Evolutionary conservation across 139 green algal genomes (phyloP), one percentile per base, ranked within the genome.

Genomic region (Closterium sp.): DNA sequence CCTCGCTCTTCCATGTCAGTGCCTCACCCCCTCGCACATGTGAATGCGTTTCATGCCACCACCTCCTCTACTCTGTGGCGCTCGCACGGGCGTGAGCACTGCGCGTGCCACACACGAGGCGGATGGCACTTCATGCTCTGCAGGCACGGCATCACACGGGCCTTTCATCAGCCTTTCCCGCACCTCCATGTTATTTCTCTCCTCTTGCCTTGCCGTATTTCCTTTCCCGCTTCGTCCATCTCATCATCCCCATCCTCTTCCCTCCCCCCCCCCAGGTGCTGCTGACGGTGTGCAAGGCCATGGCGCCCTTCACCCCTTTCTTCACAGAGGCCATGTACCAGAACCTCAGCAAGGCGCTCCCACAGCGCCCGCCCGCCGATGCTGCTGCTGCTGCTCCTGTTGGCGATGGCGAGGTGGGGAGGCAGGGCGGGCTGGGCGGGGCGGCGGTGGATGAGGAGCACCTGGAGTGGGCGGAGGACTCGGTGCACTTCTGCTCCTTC

Each of bases 281-380:
- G 89, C 92, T 99, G 36, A 97, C 94, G 8, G 90, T 99, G 30
- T 98, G 96, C 96, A 98, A 97, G 95, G 88, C 66, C 35, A 99
- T 99, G 98, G 95, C 98, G 8, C 98, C 98, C 89, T 99, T 99
- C 95, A 99, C 98, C 1, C 98, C 98, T 66, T 99, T 99, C 96
- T 97, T 99, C 87, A 97, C 95, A n/a, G 98, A 99, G 95, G 87
- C 93, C n/a, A 98, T 99, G 96, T 99, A 99, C 96, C 96, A 97
- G 90, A 99, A 99, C 94, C 96, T 99, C 88, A 91, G 95, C 38
- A 86, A 93, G 3, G 94, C 88, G 1, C 90, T 98, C 88, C 95
- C 96, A 12, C n/a, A 34, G 31, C 32, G 32, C 1, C 5, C 34
- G 33, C 30, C 83, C n/a, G n/a, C 83, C 2, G n/a, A 21, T 1